Conservation (phyloP, 768 basidiomycete species). For the Pisolithus tinctorius region DNA sequence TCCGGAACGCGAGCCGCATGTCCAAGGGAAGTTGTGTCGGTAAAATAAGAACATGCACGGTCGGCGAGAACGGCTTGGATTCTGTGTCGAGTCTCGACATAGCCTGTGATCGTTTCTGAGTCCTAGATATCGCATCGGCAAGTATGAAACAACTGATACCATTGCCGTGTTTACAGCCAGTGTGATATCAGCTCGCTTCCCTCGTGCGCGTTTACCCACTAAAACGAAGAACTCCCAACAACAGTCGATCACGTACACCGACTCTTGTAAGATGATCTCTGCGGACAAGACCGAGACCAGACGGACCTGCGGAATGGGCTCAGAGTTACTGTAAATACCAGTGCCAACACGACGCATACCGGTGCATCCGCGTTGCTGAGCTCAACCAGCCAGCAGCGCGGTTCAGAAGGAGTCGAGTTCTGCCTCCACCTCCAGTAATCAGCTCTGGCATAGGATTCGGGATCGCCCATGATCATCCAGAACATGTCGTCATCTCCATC, state of each 20-base stretch:
- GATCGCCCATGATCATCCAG: slow-evolving; percentile 80
- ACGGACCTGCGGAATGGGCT: slow-evolving; percentile 34
- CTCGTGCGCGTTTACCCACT: slow-evolving; percentile 61
- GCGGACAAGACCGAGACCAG: slow-evolving; percentile 38
- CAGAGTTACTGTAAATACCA: slow-evolving; percentile 1
- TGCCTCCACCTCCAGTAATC: slow-evolving; percentile 79
- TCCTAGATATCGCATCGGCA: not conserved
- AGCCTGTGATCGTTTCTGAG: slow-evolving; percentile 32
- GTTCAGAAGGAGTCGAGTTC: slow-evolving; percentile 31
- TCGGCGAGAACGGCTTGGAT: slow-evolving; percentile 60
- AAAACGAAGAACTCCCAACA: slow-evolving; percentile 76
- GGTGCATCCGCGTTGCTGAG: slow-evolving; percentile 24
- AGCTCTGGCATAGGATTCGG: slow-evolving; percentile 61
- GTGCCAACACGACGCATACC: slow-evolving; percentile 26
- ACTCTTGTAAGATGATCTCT: slow-evolving; percentile 32
- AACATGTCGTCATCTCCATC: slow-evolving; percentile 70
- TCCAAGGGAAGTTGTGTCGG: slow-evolving; percentile 74
- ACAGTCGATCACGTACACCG: slow-evolving; percentile 66
- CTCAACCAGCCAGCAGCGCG: slow-evolving; percentile 58
- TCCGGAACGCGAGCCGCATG: slow-evolving; percentile 58
- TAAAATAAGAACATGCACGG: slow-evolving; percentile 65
- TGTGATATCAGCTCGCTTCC: slow-evolving; percentile 50
- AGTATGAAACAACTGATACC: slow-evolving; percentile 30
- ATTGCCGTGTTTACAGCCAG: slow-evolving; percentile 52
- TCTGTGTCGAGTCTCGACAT: slow-evolving; percentile 46